These are phyloP conservation scores for Gossypium turneri DNA, from an alignment of 345 rosid genomes.

Conservation along the genomic window DNA sequence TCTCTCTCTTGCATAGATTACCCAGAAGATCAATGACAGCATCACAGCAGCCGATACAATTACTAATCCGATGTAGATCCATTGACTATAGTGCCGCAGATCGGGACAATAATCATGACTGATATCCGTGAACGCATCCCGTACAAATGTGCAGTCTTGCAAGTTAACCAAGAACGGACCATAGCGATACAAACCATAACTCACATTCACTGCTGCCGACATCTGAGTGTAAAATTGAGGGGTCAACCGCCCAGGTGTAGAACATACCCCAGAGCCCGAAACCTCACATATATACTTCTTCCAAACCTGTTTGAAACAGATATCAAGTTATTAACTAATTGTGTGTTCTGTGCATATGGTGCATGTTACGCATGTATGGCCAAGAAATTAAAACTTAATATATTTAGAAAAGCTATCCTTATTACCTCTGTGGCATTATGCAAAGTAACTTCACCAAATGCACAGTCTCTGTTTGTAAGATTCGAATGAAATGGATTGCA, in stretches of 20 bases:
- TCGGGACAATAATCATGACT: conserved; percentile 53
- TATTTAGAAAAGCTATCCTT: neutral
- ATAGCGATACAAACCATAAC: conserved; percentile 63
- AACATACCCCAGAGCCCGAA: conserved; percentile 46
- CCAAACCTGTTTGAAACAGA: conserved; percentile 55
- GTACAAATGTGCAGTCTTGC: conserved; percentile 71
- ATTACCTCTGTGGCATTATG: conserved; percentile 66
- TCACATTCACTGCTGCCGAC: conserved; percentile 68
- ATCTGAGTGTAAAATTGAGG: conserved; percentile 61
- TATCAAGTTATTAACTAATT: too few species aligned
- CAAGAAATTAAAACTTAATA: neutral
- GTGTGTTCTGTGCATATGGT: neutral
- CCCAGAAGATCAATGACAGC: conserved; percentile 93
- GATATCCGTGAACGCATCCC: conserved; percentile 62
- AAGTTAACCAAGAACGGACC: conserved; percentile 79
- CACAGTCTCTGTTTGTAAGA: conserved; percentile 52
- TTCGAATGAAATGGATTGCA: conserved; percentile 81
- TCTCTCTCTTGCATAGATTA: conserved; percentile 76
- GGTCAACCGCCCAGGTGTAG: conserved; percentile 72
- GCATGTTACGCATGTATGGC: neutral
- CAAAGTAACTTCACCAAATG: conserved; percentile 59
- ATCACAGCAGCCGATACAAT: conserved; percentile 76
- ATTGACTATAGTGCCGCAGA: conserved; percentile 47
- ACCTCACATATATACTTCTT: conserved; percentile 48
- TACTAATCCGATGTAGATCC: conserved; percentile 84